A percentile compares a stretch with the other conserved stretches of the same genome.
phyloP scores from a whole-genome alignment of 2,329 filamentous ascomycete genomes.

The Pyrenophora tritici-repentis region DNA sequence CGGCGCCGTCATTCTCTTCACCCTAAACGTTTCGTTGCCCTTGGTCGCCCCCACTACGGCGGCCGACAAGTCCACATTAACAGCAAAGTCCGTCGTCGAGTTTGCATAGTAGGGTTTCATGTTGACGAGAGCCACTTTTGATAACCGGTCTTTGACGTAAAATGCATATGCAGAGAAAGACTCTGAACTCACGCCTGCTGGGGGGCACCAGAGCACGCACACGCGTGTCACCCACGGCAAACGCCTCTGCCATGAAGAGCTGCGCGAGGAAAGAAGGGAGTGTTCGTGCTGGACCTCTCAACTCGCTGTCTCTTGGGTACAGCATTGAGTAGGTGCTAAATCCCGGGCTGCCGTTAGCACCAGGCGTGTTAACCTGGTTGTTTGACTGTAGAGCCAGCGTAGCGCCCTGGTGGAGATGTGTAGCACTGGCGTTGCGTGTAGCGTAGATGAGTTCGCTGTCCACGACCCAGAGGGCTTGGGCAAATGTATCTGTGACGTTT shows the following conservation, averaged over 20 bases:
- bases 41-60: not conserved
- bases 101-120: constrained; percentile 16
- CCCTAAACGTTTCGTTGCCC: not conserved
- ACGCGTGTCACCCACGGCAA: constrained; percentile 2
- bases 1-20: constrained; percentile 6
- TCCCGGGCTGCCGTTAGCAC: constrained; percentile 13
- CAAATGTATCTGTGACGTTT: constrained; percentile 18
- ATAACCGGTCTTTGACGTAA: constrained; percentile 8
- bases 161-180: constrained; percentile 15
- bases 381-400: constrained; percentile 15
- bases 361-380: constrained; percentile 14
- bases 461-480: constrained; percentile 18
- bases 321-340: constrained; percentile 18
- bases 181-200: constrained; percentile 1
- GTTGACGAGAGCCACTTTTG: constrained; percentile 14
- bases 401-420: constrained; percentile 15
- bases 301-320: constrained; percentile 12
- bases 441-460: constrained; percentile 18
- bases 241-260: constrained; percentile 12
- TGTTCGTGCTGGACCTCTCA: constrained; percentile 12
- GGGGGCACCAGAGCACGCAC: constrained; percentile 4
- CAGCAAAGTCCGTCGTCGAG: not conserved
- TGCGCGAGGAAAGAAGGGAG: constrained; percentile 14
- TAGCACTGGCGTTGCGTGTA: constrained; percentile 7
- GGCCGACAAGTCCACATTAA: not conserved